Conservation (phyloP, 192 early-diverging fungal species). For the Phlyctochytrium arcticum region DNA sequence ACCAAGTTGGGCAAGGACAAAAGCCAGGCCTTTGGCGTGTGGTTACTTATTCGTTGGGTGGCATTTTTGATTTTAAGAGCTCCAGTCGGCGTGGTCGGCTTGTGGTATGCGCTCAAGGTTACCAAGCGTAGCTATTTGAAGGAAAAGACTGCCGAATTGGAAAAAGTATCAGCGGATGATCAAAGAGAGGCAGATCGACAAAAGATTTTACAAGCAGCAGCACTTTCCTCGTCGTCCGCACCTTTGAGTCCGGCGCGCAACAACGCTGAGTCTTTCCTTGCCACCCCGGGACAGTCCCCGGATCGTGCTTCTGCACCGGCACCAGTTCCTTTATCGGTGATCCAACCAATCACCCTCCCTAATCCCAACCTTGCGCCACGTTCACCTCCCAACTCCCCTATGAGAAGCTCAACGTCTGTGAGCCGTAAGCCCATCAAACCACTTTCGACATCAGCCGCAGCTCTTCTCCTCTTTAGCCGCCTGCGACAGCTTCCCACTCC, state of each 20-base stretch:
- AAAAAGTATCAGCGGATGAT: too few species aligned
- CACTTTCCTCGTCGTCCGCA: not conserved
- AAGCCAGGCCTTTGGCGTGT: not conserved
- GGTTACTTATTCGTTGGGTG: constrained; percentile 9
- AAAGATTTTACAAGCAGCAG: not conserved
- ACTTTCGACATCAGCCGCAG: not conserved
- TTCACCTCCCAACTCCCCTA: too few species aligned
- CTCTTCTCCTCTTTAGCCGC: constrained; percentile 1
- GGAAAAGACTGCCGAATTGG: not conserved
- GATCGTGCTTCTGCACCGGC: too few species aligned
- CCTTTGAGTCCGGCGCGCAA: not conserved
- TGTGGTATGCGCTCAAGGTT: constrained; percentile 14
- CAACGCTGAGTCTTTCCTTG: too few species aligned
- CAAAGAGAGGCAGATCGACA: not conserved
- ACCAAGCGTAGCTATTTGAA: not conserved
- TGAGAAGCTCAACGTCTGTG: too few species aligned
- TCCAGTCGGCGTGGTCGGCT: constrained; percentile 6
- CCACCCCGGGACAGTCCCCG: too few species aligned
- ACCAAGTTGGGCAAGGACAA: not conserved
- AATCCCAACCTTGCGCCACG: too few species aligned
- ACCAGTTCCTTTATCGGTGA: too few species aligned
- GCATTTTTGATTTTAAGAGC: constrained; percentile 25
- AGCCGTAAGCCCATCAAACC: not conserved
- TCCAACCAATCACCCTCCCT: too few species aligned
- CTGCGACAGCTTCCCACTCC: not conserved